Conservation (phyloP, 2,329 filamentous ascomycete species). For the Penicillium decumbens region DNA sequence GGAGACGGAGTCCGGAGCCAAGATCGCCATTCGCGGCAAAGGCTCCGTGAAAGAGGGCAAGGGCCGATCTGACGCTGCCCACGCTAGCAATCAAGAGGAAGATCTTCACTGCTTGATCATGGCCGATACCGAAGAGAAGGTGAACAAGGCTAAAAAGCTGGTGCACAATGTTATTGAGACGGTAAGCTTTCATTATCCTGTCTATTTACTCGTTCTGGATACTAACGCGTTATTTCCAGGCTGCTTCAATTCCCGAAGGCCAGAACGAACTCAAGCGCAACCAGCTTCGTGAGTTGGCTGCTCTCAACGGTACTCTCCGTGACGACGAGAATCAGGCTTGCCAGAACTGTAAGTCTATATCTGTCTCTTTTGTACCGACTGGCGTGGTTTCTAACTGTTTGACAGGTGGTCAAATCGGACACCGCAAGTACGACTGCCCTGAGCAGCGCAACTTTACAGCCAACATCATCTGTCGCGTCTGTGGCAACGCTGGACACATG, state of each 20-base stretch:
- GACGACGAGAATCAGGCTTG: conserved; percentile 99
- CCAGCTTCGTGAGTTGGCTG: conserved; percentile 93
- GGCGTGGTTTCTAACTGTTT: conserved; percentile 17
- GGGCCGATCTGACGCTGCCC: conserved; percentile 95
- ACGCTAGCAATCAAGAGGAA: conserved; percentile 99
- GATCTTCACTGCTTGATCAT: conserved; percentile 98
- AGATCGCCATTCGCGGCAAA: conserved; percentile 99
- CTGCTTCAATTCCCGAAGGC: conserved; percentile 95
- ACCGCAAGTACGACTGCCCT: conserved; percentile 97
- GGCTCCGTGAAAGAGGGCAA: conserved; percentile 99
- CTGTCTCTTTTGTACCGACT: not conserved
- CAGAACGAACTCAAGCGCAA: conserved; percentile 99
- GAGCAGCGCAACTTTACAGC: conserved; percentile 98
- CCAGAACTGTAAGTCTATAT: conserved; percentile 69
- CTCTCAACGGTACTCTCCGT: conserved; percentile 96
- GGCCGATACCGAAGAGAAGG: conserved; percentile 99
- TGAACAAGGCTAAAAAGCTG: conserved; percentile 97
- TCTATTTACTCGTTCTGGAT: not conserved
- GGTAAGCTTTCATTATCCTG: conserved; percentile 54
- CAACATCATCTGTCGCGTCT: conserved; percentile 97
- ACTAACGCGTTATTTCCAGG: conserved; percentile 53
- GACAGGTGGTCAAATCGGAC: conserved; percentile 83
- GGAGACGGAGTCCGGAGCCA: conserved; percentile 94
- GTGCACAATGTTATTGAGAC: conserved; percentile 99
- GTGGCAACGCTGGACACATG: conserved; percentile 97